A percentile compares a stretch with the other conserved stretches of the same genome.
Conservation (phyloP, 2,329 filamentous ascomycete genomes). For the Sclerotinia borealis region DNA sequence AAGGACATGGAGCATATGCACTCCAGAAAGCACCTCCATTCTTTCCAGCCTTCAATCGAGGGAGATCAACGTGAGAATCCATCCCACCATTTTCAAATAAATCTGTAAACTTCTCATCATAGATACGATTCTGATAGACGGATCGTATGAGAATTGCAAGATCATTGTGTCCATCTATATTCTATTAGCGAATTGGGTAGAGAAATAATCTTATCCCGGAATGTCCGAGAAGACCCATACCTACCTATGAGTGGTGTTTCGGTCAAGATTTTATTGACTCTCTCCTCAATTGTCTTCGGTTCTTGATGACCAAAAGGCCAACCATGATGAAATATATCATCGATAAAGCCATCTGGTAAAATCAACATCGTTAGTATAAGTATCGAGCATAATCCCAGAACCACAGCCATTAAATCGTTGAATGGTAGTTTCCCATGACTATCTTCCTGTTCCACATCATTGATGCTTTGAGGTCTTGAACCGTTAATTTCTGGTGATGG, state of each 20-base stretch:
- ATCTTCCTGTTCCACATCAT: background rate
- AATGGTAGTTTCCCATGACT: constrained; percentile 5
- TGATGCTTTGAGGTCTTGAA: constrained; percentile 22
- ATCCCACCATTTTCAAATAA: constrained; percentile 68
- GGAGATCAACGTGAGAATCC: constrained; percentile 68
- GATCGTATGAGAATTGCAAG: constrained; percentile 67
- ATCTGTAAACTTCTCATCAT: constrained; percentile 64
- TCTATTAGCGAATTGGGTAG: background rate
- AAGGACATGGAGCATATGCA: constrained; percentile 73
- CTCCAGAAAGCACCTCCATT: constrained; percentile 92
- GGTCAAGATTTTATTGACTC: constrained; percentile 40
- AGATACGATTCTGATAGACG: constrained; percentile 70
- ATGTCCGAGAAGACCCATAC: constrained; percentile 1
- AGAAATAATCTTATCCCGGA: background rate
- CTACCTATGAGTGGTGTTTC: constrained; percentile 44
- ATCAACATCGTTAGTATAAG: constrained; percentile 16
- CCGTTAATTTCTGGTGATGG: constrained; percentile 28
- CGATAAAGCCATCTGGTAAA: constrained; percentile 11
- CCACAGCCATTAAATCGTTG: constrained; percentile 8
- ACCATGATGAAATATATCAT: background rate
- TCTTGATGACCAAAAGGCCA: constrained; percentile 12
- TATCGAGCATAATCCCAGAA: constrained; percentile 17
- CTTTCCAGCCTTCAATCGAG: constrained; percentile 62
- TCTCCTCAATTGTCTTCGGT: constrained; percentile 27
- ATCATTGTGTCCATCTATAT: constrained; percentile 81